These are phyloP conservation scores for Diplodia intermedia DNA, from an alignment of 2,329 filamentous ascomycete species.

Conservation along the genomic window DNA sequence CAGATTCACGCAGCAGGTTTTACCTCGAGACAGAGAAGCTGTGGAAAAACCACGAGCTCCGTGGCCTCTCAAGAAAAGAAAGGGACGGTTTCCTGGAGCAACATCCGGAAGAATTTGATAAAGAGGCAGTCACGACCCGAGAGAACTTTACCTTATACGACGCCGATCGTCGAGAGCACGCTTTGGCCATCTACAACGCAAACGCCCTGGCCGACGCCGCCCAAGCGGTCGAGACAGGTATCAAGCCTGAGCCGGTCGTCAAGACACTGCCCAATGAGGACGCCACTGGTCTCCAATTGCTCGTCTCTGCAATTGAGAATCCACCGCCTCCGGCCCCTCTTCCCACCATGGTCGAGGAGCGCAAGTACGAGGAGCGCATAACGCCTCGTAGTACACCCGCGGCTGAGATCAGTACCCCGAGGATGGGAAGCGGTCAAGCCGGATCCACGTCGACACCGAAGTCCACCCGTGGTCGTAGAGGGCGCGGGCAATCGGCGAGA, in stretches of 20 bases:
- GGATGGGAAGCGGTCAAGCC: slow-evolving; percentile 10
- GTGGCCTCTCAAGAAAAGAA: slow-evolving; percentile 38
- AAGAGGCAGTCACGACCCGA: slow-evolving; percentile 35
- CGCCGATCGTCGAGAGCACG: slow-evolving; percentile 50
- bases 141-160: slow-evolving; percentile 52
- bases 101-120: slow-evolving; percentile 43
- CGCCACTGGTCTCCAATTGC: slow-evolving; percentile 49
- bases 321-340: slow-evolving; percentile 2
- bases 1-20: slow-evolving; percentile 51
- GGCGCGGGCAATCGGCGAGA: slow-evolving; percentile 21
- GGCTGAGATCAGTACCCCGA: slow-evolving; percentile 12
- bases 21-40: slow-evolving; percentile 50
- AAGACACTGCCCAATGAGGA: slow-evolving; percentile 51
- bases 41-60: slow-evolving; percentile 40
- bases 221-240: slow-evolving; percentile 44
- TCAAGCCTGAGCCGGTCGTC: slow-evolving; percentile 32
- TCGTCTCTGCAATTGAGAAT: slow-evolving; percentile 46
- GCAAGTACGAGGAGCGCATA: slow-evolving; percentile 16
- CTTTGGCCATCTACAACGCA: slow-evolving; percentile 48
- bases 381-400: slow-evolving; percentile 10
- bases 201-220: slow-evolving; percentile 45
- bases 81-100: slow-evolving; percentile 40
- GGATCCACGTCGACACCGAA: slow-evolving; percentile 24
- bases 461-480: slow-evolving; percentile 20
- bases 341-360: slow-evolving; percentile 10